These are phyloP conservation scores for Chenopodium formosanum DNA, from an alignment of 148 eudicot species.

Conservation along the genomic window DNA sequence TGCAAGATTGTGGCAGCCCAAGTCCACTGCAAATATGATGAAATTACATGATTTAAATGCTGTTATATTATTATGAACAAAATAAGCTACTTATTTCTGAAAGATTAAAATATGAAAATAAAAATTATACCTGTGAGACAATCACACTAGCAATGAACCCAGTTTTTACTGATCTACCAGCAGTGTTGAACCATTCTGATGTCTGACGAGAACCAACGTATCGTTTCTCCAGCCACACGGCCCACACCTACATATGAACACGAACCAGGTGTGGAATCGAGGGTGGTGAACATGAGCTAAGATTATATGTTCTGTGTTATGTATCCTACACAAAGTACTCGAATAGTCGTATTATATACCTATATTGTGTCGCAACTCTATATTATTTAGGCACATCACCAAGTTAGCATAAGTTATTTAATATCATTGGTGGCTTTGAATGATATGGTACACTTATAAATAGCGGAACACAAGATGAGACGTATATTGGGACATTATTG, in stretches of 20 bases:
- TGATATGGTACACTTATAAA: too few species aligned
- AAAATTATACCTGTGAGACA: constrained; percentile 76
- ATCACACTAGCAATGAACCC: constrained; percentile 94
- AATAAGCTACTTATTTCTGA: neutral
- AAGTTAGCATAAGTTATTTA: too few species aligned
- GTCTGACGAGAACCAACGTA: constrained; percentile 83
- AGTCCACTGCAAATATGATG: constrained; percentile 60
- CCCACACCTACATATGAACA: constrained; percentile 38
- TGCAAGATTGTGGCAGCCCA: constrained; percentile 98
- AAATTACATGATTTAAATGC: neutral
- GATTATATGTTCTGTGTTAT: too few species aligned
- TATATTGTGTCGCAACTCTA: too few species aligned
- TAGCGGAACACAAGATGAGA: too few species aligned
- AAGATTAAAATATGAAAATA: neutral
- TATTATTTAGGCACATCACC: too few species aligned
- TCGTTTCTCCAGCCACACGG: constrained; percentile 75
- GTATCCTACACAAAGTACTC: too few species aligned
- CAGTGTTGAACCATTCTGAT: constrained; percentile 96
- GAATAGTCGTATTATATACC: too few species aligned
- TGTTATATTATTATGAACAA: neutral
- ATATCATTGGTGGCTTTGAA: too few species aligned
- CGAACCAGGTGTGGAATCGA: too few species aligned
- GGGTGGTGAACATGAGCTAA: too few species aligned
- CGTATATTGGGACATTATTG: too few species aligned
- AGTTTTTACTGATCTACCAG: constrained; percentile 96